Evolutionary conservation across 2,329 filamentous ascomycete genomes (phyloP), one percentile per base, ranked within the genome.

Genomic region (Colletotrichum noveboracense): DNA sequence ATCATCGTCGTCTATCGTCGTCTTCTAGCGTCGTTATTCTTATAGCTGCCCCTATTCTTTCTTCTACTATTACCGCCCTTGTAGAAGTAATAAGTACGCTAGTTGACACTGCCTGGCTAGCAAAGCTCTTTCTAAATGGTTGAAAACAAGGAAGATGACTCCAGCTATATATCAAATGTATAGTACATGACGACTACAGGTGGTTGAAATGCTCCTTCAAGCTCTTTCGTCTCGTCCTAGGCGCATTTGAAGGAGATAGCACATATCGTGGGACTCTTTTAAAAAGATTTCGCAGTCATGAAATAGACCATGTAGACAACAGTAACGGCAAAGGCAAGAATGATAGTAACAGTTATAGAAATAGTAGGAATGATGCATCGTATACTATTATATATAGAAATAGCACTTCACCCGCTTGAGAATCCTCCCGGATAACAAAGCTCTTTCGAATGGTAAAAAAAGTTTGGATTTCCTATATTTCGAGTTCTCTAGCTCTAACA

Each of bases 11-110:
- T 34, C 32, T 13, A 34, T 34, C 12, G 12, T 34, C 32, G 12
- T 34, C 32, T 12, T 30, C 28, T 28, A 28, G 7, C 28, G 28
- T 28, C 34, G 34, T 34, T 34, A 3, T 14, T 14, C 13, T 34
- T 7, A 34, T 0, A 0, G 13, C 3, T 7, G 7, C 34, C 34
- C 34, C 34, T 34, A 3, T 3, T 6, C 6, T 34, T 34, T 14
- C 4, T 36, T 36, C 34, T 36, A 36, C 34, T 14, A 16, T 14
- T 3, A 36, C 1, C 34, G 13, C 7, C 34, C 34, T 28, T 26
- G 5, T 26, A 26, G 26, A 26, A 26, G 26, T 26, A 26, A 26
- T 6, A 26, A 26, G 26, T 26, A 26, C 5, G 5, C 5, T 26
- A 26, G 26, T 26, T 26, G 26, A 26, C 26, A 26, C 26, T 26